Evolutionary conservation across 192 early-diverging fungal species (phyloP).

Genomic region (Podila clonocystis): DNA sequence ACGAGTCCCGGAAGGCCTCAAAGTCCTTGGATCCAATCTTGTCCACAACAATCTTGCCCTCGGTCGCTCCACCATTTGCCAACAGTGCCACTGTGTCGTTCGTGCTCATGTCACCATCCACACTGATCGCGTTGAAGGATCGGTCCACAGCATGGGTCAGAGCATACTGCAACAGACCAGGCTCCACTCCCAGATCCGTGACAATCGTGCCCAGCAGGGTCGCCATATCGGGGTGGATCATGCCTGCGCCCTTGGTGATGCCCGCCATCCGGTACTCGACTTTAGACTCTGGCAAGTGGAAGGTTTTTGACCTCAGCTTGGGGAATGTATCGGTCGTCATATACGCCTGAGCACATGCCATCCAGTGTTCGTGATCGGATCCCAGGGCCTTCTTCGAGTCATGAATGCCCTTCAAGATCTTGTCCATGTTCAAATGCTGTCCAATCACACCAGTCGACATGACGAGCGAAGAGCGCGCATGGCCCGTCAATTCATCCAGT

Average conservation of each 20-base stretch:
- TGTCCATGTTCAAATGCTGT: slow-evolving; percentile 85
- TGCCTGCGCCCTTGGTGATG: slow-evolving; percentile 96
- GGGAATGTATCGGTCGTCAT: slow-evolving; percentile 99
- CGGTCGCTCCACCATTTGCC: slow-evolving; percentile 80
- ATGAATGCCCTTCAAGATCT: slow-evolving; percentile 77
- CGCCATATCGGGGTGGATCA: slow-evolving; percentile 99
- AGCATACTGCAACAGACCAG: slow-evolving; percentile 73
- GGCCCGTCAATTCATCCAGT: slow-evolving; percentile 63
- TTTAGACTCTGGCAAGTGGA: slow-evolving; percentile 57
- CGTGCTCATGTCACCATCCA: slow-evolving; percentile 97
- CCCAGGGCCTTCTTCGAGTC: slow-evolving; percentile 52
- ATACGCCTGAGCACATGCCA: slow-evolving; percentile 82
- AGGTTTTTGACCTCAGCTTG: slow-evolving; percentile 78
- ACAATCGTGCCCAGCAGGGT: slow-evolving; percentile 89
- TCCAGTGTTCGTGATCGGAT: slow-evolving; percentile 76
- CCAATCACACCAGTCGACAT: slow-evolving; percentile 99
- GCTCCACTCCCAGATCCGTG: slow-evolving; percentile 81
- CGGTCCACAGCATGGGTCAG: slow-evolving; percentile 85
- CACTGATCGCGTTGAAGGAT: slow-evolving; percentile 94
- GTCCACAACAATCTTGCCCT: slow-evolving; percentile 44
- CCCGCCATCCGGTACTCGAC: slow-evolving; percentile 85
- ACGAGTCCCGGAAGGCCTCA: slow-evolving; percentile 70
- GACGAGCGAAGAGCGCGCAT: slow-evolving; percentile 64
- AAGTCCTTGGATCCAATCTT: slow-evolving; percentile 65
- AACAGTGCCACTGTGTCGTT: slow-evolving; percentile 94